Conservation (phyloP, 2,329 filamentous ascomycete genomes). For the Trichophyton schoenleinii region DNA sequence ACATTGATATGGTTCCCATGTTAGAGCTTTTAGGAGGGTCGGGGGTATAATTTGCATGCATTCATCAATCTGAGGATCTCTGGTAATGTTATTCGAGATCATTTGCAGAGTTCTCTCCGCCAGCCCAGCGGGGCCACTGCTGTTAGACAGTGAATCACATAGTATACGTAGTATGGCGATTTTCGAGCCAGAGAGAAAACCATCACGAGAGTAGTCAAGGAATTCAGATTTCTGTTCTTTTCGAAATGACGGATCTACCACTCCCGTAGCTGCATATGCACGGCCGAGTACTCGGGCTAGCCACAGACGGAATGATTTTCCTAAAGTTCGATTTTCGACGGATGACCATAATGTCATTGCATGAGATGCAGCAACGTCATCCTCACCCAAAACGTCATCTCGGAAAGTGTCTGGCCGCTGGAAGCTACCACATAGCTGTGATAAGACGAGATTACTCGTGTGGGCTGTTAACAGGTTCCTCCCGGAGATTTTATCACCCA, state of each 20-base stretch:
- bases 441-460: conserved; percentile 37
- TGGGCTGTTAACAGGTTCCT: conserved; percentile 59
- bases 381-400: conserved; percentile 56
- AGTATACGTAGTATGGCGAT: conserved; percentile 50
- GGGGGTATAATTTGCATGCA: conserved; percentile 27
- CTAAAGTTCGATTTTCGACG: conserved; percentile 51
- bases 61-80: conserved; percentile 21
- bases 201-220: conserved; percentile 5
- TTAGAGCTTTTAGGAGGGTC: conserved; percentile 28
- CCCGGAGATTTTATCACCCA: conserved; percentile 56
- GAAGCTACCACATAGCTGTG: conserved; percentile 60
- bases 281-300: conserved; percentile 72
- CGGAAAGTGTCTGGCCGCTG: conserved; percentile 44
- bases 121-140: conserved; percentile 35
- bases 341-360: conserved; percentile 64
- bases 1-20: conserved; percentile 32
- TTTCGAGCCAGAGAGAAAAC: conserved; percentile 39
- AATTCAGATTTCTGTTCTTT: conserved; percentile 25
- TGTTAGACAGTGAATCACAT: conserved; percentile 48
- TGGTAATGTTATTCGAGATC: conserved; percentile 27
- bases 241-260: conserved; percentile 39
- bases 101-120: conserved; percentile 35
- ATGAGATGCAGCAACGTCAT: conserved; percentile 50
- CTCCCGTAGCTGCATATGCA: conserved; percentile 65
- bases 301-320: conserved; percentile 66